Evolutionary conservation across 2,329 filamentous ascomycete genomes (phyloP).

Genomic region (Erysiphe pulchra): DNA sequence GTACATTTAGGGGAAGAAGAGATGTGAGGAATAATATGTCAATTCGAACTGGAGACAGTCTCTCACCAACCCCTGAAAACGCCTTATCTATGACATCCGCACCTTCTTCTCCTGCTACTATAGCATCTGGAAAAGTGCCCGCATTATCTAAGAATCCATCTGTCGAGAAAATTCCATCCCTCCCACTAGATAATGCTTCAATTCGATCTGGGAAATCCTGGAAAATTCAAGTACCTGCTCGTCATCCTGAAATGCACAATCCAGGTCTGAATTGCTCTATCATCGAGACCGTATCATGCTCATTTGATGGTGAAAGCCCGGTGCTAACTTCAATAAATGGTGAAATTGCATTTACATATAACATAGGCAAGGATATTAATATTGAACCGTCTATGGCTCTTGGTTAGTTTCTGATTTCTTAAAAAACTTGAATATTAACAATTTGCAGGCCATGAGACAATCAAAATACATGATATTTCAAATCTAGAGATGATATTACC

Average conservation of each 20-base stretch:
- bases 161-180: slow-evolving; percentile 24
- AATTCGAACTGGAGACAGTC: not conserved
- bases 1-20: slow-evolving; percentile 64
- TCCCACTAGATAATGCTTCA: slow-evolving; percentile 63
- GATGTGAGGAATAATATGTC: slow-evolving; percentile 78
- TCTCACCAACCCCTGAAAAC: slow-evolving; percentile 19
- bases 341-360: slow-evolving; percentile 73
- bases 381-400: slow-evolving; percentile 17
- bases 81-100: slow-evolving; percentile 9
- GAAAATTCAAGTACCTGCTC: slow-evolving; percentile 38
- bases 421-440: not conserved
- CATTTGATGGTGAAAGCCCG: slow-evolving; percentile 49
- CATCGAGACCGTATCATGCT: slow-evolving; percentile 72
- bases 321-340: slow-evolving; percentile 54
- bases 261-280: slow-evolving; percentile 70
- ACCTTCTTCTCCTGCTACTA: not conserved
- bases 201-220: slow-evolving; percentile 71
- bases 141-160: slow-evolving; percentile 32
- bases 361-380: slow-evolving; percentile 16
- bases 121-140: slow-evolving; percentile 13
- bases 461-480: slow-evolving; percentile 70
- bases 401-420: slow-evolving; percentile 15
- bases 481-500: slow-evolving; percentile 80
- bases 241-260: slow-evolving; percentile 58
- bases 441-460: slow-evolving; percentile 29